Percentiles rank a stretch among this genome's conserved stretches.
These are phyloP conservation scores for Pleurotus djamor DNA, from an alignment of 768 basidiomycete species.

Conservation along the genomic window DNA sequence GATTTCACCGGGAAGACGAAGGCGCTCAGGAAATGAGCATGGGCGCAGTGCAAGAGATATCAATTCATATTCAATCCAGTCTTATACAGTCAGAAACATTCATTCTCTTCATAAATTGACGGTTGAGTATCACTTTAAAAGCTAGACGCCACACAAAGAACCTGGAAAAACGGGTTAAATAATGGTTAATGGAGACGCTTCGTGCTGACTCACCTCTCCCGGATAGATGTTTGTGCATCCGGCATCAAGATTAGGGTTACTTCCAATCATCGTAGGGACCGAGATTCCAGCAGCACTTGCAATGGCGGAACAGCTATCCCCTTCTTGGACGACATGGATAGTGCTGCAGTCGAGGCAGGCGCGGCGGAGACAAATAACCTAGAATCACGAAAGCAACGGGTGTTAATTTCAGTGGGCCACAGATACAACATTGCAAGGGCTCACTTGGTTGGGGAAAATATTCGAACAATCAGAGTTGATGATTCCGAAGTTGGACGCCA, in stretches of 20 bases:
- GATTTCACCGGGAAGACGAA: no score
- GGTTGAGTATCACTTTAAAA: neutral
- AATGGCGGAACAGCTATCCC: slow-evolving; percentile 52
- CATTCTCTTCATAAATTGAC: no score
- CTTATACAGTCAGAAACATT: no score
- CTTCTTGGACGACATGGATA: slow-evolving; percentile 41
- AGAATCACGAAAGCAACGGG: neutral
- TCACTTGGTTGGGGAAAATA: slow-evolving; percentile 48
- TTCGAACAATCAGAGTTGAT: slow-evolving; percentile 58
- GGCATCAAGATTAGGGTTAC: slow-evolving; percentile 64
- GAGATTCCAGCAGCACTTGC: slow-evolving; percentile 37
- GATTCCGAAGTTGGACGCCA: slow-evolving; percentile 40
- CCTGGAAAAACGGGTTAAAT: neutral
- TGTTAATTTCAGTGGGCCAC: neutral
- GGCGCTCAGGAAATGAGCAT: no score
- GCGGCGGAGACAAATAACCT: slow-evolving; percentile 57
- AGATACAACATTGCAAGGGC: neutral
- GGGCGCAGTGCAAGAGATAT: no score
- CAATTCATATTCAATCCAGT: no score
- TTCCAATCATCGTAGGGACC: slow-evolving; percentile 42
- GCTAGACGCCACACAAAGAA: neutral
- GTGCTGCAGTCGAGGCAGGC: slow-evolving; percentile 53
- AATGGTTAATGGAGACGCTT: neutral
- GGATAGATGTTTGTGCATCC: slow-evolving; percentile 55
- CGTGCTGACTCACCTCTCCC: slow-evolving; percentile 44